Conservation (phyloP, 1,284 basidiomycete species). For the Cryptococcus neoformans region DNA sequence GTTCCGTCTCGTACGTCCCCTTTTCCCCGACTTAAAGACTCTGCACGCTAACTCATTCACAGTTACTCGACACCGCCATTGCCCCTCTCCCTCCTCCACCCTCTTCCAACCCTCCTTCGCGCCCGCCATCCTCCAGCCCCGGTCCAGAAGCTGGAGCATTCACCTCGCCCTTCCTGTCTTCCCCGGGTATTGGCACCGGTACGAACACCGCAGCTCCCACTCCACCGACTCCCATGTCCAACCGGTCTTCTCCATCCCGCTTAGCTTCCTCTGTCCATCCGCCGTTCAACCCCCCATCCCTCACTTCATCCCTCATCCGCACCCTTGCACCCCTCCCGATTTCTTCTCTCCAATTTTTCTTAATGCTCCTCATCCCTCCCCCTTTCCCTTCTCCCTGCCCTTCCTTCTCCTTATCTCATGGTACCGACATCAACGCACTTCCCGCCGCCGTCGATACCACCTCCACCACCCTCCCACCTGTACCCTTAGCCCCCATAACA, state of each 20-base stretch:
- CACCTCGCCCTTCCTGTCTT: no score
- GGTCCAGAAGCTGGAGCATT: no score
- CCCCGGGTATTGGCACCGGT: neutral
- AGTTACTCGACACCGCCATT: constrained; percentile 21
- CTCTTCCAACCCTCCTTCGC: no score
- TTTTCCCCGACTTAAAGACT: neutral
- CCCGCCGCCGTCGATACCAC: neutral
- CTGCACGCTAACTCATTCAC: neutral
- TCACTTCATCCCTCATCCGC: neutral
- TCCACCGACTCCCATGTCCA: neutral
- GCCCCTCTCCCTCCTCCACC: neutral
- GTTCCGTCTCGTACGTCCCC: constrained; percentile 11
- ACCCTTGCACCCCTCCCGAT: neutral
- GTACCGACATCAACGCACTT: no score
- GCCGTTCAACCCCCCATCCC: constrained; percentile 13
- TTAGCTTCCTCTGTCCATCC: constrained; percentile 17
- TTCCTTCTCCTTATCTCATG: no score
- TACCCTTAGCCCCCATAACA: constrained; percentile 1
- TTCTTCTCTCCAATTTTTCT: neutral
- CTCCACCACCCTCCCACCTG: neutral
- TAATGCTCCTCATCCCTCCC: constrained; percentile 5
- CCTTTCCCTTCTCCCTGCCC: no score
- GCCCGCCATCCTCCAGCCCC: no score
- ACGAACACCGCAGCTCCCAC: constrained; percentile 19
- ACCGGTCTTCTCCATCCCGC: neutral